Evolutionary conservation across 2,329 filamentous ascomycete species (phyloP), one percentile per base, ranked within the genome.

Genomic region (Cordyceps javanica): DNA sequence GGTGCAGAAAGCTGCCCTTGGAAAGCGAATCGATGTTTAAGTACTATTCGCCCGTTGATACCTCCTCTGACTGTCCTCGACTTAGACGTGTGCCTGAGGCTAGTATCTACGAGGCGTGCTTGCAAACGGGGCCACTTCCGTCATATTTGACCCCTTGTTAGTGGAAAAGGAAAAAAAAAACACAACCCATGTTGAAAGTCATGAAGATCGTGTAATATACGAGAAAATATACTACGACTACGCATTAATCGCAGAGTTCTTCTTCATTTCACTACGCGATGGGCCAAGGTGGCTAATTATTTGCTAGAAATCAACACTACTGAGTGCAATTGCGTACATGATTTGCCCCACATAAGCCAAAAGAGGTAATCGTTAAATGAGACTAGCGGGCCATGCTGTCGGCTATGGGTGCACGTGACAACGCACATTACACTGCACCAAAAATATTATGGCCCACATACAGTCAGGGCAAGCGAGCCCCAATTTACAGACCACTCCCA

Each of bases 381-480:
- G 23, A 34, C 41, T 25, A 54, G 51, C 51, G n/a, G 14, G 13
- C 26, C 8, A 19, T 7, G 9, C 7, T 9, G 21, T 52, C 57
- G 49, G 32, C 21, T 54, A 30, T 10, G 5, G 11, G 2, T 10
- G 26, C 57, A 58, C 56, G 56, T 58, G 56, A 58, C 23, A 0
- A 9, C 42, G 19, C 50, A 53, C 56, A 42, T 9, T 39, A 13
- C n/a, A n/a, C 1, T 5, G 4, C 10, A 38, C 30, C 28, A 55
- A 60, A 55, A 45, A 55, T 59, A 36, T 5, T n/a, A 46, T 42
- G 58, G 36, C 42, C 48, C 55, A 50, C 50, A 58, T 49, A 46
- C 36, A 23, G 46, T 45, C 44, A 61, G 60, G 72, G 72, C 70
- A 72, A 68, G 67, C 66, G 73, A 74, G 70, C 72, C 72, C 72